Conservation (phyloP, 1,139 yeast species). For the Debaryomyces nepalensis region DNA sequence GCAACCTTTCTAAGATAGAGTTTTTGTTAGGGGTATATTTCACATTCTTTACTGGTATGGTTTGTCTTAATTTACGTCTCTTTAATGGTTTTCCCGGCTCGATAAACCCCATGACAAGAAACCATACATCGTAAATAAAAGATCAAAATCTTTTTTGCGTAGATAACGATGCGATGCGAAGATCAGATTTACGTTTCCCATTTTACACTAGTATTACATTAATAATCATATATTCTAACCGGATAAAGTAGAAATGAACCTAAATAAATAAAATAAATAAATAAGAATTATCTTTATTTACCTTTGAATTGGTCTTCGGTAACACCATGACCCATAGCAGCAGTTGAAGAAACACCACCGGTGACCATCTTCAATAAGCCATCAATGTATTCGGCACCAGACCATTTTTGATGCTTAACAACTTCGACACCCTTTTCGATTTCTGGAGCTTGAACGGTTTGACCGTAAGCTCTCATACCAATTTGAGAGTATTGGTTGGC, state of each 20-base stretch:
- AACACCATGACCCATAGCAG: conserved; percentile 99
- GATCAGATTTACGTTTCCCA: no score
- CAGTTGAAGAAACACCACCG: conserved; percentile 95
- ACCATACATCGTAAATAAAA: not conserved
- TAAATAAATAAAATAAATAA: conserved; percentile 4
- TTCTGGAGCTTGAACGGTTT: conserved; percentile 83
- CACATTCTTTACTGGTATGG: conserved; percentile 14
- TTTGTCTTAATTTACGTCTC: conserved; percentile 16
- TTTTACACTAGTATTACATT: not conserved
- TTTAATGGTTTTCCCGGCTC: conserved; percentile 30
- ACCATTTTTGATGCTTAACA: conserved; percentile 98
- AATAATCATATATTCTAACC: conserved; percentile 7
- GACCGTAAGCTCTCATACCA: conserved; percentile 97
- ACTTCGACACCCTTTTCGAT: conserved; percentile 91
- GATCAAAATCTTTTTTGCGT: not conserved
- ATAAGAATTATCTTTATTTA: conserved; percentile 14
- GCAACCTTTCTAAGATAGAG: conserved; percentile 28
- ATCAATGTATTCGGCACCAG: conserved; percentile 98
- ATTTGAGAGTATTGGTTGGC: conserved; percentile 75
- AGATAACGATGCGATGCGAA: conserved; percentile 2
- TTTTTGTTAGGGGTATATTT: conserved; percentile 3
- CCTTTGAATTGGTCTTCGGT: conserved; percentile 93
- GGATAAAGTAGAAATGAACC: conserved; percentile 5
- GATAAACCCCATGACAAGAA: conserved; percentile 36
- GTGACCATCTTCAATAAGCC: conserved; percentile 86